These are phyloP conservation scores for Kuraishia piskuri DNA, from an alignment of 805 yeast genomes.

Conservation along the genomic window DNA sequence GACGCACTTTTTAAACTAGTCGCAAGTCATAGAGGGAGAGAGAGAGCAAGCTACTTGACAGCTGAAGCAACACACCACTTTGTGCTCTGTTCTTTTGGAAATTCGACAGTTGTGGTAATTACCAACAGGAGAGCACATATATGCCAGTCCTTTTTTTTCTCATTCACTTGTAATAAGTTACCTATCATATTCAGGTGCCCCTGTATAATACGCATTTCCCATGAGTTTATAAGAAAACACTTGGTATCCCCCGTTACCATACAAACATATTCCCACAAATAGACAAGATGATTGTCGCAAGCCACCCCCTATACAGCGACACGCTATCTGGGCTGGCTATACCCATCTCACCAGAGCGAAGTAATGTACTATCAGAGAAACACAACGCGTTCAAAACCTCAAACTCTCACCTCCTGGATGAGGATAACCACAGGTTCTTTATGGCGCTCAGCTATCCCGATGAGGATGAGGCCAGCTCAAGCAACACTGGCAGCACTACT, in stretches of 20 bases:
- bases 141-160: background rate
- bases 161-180: too few species aligned
- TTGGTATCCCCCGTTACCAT: background rate
- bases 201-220: background rate
- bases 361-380: background rate
- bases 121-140: background rate
- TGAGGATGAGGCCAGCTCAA: background rate
- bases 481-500: background rate
- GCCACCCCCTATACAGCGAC: background rate
- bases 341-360: background rate
- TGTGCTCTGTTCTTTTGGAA: background rate
- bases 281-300: background rate
- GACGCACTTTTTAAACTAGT: too few species aligned
- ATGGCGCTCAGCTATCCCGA: background rate
- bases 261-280: too few species aligned
- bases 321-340: background rate
- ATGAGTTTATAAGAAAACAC: background rate
- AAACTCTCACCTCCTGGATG: background rate
- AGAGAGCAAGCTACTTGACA: too few species aligned
- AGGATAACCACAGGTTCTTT: background rate
- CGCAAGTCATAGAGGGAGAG: too few species aligned
- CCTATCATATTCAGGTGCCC: background rate
- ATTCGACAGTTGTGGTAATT: background rate
- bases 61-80: background rate
- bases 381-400: background rate